phyloP scores from a whole-genome alignment of 2,329 filamentous ascomycete genomes.

The Juglanconis juglandina region DNA sequence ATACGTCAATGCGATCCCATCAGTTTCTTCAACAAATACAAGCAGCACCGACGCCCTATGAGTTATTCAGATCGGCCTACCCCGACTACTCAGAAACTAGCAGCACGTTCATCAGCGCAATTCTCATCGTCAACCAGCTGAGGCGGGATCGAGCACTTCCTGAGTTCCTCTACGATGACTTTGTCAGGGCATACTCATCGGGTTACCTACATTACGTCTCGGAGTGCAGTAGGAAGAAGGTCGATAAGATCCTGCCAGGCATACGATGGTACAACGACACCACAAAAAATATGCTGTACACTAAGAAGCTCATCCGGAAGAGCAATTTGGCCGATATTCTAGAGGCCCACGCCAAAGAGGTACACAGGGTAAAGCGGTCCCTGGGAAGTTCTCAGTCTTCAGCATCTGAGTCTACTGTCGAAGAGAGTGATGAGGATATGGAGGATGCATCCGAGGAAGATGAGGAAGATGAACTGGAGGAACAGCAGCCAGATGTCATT shows the following conservation, averaged over 20 bases:
- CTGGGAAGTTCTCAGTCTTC: conserved; percentile 3
- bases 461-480: not conserved
- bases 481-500: not conserved
- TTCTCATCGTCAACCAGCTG: conserved; percentile 28
- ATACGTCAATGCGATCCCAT: not conserved
- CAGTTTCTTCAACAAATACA: not conserved
- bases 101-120: conserved; percentile 28
- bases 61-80: conserved; percentile 27
- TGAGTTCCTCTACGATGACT: conserved; percentile 33
- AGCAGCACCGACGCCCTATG: conserved; percentile 22
- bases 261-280: conserved; percentile 33
- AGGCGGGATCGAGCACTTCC: conserved; percentile 23
- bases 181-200: conserved; percentile 31
- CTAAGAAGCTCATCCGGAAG: conserved; percentile 26
- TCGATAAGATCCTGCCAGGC: conserved; percentile 23
- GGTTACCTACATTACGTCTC: conserved; percentile 29
- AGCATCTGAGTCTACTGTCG: not conserved
- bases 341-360: conserved; percentile 26
- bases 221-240: conserved; percentile 23
- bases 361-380: conserved; percentile 10
- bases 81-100: conserved; percentile 27
- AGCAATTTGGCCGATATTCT: conserved; percentile 28
- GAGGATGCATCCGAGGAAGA: not conserved
- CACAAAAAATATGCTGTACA: conserved; percentile 27
- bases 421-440: conserved; percentile 4